phyloP scores from a whole-genome alignment of 2,329 filamentous ascomycete genomes.

The Ascochyta pisi region DNA sequence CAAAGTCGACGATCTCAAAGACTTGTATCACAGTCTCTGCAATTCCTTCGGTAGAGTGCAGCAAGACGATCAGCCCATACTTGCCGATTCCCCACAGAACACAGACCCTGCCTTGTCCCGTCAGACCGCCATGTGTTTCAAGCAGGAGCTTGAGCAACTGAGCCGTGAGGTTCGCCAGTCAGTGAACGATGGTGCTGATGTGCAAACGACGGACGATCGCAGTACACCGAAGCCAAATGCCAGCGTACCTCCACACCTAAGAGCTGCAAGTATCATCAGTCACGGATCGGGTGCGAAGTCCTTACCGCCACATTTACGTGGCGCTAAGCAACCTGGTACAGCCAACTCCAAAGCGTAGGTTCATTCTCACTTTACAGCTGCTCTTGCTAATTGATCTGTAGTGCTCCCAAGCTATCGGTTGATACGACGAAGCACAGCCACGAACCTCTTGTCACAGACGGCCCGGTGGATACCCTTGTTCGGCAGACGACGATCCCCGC shows the following conservation, averaged over 20 bases:
- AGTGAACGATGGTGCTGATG: slow-evolving; percentile 16
- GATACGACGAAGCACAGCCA: slow-evolving; percentile 13
- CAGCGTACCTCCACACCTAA: slow-evolving; percentile 16
- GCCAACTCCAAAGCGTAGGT: slow-evolving; percentile 13
- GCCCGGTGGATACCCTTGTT: slow-evolving; percentile 25
- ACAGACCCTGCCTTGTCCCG: slow-evolving; percentile 16
- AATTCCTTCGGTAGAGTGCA: slow-evolving; percentile 30
- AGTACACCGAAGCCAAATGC: slow-evolving; percentile 8
- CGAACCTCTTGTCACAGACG: slow-evolving; percentile 28
- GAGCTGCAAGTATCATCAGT: slow-evolving; percentile 7
- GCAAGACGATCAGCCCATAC: slow-evolving; percentile 27
- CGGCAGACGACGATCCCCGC: slow-evolving; percentile 7
- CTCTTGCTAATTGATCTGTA: slow-evolving; percentile 6
- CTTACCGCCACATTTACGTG: slow-evolving; percentile 28
- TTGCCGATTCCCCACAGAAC: slow-evolving; percentile 23
- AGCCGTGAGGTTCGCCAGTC: slow-evolving; percentile 17
- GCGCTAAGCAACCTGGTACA: not conserved
- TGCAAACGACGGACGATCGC: slow-evolving; percentile 15
- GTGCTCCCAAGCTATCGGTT: not conserved
- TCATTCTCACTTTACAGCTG: not conserved
- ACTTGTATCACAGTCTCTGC: slow-evolving; percentile 24
- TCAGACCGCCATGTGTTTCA: slow-evolving; percentile 21
- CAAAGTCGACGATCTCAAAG: slow-evolving; percentile 26
- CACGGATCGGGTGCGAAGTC: slow-evolving; percentile 17
- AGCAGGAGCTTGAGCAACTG: slow-evolving; percentile 26